phyloP scores from a whole-genome alignment of 1,284 basidiomycete species.

The Naganishia albida region DNA sequence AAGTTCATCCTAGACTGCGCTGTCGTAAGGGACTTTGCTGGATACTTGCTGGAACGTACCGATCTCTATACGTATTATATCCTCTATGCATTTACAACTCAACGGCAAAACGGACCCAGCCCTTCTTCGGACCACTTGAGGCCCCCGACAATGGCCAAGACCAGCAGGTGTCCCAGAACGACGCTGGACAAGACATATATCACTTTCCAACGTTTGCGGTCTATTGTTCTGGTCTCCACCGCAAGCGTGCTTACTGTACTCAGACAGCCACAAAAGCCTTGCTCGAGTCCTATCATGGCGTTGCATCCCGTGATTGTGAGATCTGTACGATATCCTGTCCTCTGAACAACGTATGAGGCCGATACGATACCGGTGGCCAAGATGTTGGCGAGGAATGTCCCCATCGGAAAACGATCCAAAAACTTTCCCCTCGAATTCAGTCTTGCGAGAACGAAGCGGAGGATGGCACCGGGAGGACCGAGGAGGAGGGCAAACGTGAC shows the following conservation, averaged over 20 bases:
- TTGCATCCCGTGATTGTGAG: constrained; percentile 59
- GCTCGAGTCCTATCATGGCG: constrained; percentile 73
- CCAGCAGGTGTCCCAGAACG: constrained; percentile 67
- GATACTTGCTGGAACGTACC: no score
- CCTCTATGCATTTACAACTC: neutral
- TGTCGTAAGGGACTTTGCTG: no score
- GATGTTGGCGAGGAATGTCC: constrained; percentile 85
- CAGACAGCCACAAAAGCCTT: constrained; percentile 94
- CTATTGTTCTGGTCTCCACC: constrained; percentile 70
- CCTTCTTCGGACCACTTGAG: constrained; percentile 59
- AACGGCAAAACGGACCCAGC: constrained; percentile 26
- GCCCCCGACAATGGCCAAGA: constrained; percentile 75
- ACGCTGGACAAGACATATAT: constrained; percentile 72
- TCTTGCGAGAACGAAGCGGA: constrained; percentile 75
- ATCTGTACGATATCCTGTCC: constrained; percentile 47
- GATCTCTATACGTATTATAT: neutral
- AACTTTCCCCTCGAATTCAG: constrained; percentile 67
- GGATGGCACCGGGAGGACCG: constrained; percentile 82
- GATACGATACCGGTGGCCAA: constrained; percentile 75
- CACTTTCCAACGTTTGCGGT: constrained; percentile 55
- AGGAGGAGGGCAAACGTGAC: constrained; percentile 87
- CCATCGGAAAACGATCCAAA: constrained; percentile 67
- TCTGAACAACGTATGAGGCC: constrained; percentile 70
- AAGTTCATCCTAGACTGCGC: no score
- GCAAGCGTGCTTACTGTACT: constrained; percentile 94